Base-by-base conservation (phyloP, 148 eudicot species). In the Persicaria tinctoria region DNA sequence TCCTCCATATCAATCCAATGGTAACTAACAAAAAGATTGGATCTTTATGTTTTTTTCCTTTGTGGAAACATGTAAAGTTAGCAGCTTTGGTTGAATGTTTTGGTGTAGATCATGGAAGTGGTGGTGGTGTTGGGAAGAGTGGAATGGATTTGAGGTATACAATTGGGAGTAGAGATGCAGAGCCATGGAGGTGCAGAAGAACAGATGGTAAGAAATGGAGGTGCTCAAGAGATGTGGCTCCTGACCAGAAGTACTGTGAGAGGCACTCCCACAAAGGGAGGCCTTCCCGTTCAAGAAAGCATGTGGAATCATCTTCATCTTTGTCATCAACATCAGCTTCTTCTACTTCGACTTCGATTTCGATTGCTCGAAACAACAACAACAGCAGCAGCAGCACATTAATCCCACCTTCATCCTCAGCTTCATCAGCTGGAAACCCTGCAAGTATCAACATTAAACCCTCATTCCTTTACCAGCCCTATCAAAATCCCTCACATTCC, bases 201-300 rank as follows among this genome's bases (percentile, higher is more conserved):
- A 92, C 97, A 17, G 96, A 92, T 75, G 97, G 93, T 53, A 91
- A 91, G 70, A 91, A 91, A 76, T 91, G 97, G 97, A 78, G 93
- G 76, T 91, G 97, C 57, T 86, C 97, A 0, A 86, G 96, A 64
- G 93, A 92, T 72, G 96, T 89, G 47, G 87, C 88, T 6, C 96
- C 96, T 4, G 87, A 90, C n/a, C 95, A 88, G 45, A 92, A 92
- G 80, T 92, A 90, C 74, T 92, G 97, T 75, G 97, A 92, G 83
- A 75, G 96, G 2, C 97, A 92, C 76, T 81, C 87, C 71, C 95
- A 89, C 75, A 92, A 87, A 76, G 86, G 84, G 73, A 79, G 85
- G 12, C 84, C 89, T 73, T 81, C 86, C 73, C 96, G 97, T 90
- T 90, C 97, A 90, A 92, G 96, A 92, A 92, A 92, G 96, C 97